Base-by-base conservation (phyloP, 352 stramenopile genomes). In the Pythium aquatile region DNA sequence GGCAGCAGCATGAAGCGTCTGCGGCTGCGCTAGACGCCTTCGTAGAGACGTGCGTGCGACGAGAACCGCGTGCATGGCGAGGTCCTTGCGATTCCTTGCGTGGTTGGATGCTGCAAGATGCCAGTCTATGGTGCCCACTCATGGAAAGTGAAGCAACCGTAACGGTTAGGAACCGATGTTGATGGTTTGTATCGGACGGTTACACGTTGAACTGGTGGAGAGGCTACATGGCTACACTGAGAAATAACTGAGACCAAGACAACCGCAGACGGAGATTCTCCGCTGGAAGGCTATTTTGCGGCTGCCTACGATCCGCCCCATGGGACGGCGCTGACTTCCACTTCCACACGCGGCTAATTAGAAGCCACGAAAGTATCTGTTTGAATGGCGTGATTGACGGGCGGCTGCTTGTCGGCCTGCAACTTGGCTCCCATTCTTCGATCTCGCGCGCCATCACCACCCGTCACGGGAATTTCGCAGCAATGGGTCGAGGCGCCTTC, bases 31-130 rank as follows among this genome's bases (percentile, higher is more conserved):
- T 26, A 73, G 66, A 8, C 66, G 66, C 49, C 66, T 61, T 30
- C 66, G 66, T 48, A 73, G 60, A 42, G 66, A 62, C 30, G 61
- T 47, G 49, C 66, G 66, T 26, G 55, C 61, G 40, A 68, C 47
- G 37, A 71, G 42, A 46, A 63, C 37, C 37, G 52, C 64, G 20
- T 68, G 66, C 60, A 72, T 68, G 24, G 39, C 59, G 16, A 42
- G 16, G 35, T 14, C 10, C 14, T 13, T 29, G 26, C 28, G 16
- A 55, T 55, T 51, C n/a, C n/a, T 51, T n/a, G 29, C 44, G 44
- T 55, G 48, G 48, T 16, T 55, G 48, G 48, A 55, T 39, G 30
- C 30, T 33, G 48, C 26, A 55, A 39, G 26, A 33, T 39, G 48
- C 30, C 0, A 33, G 26, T 55, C 30, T 17, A 26, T 55, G 48